A percentile compares a stretch with the other conserved stretches of the same genome.
Evolutionary conservation across 2,329 filamentous ascomycete species (phyloP).

Genomic region (Xylariaceae sp.): DNA sequence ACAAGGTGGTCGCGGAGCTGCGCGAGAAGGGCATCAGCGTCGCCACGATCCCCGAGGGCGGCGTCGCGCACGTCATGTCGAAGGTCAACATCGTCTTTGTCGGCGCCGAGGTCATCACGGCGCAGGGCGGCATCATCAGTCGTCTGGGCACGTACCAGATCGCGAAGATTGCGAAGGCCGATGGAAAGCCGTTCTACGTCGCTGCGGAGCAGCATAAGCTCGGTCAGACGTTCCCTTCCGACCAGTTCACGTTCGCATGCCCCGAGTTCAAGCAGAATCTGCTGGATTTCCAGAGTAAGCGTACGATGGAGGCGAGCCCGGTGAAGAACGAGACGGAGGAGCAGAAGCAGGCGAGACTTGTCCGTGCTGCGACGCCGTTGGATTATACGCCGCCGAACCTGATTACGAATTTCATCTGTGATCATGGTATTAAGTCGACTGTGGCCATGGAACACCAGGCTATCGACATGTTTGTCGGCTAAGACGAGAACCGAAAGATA

Average conservation of each 20-base stretch:
- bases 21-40: conserved; percentile 73
- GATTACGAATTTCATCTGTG: conserved; percentile 30
- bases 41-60: conserved; percentile 70
- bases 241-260: conserved; percentile 52
- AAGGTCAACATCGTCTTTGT: conserved; percentile 65
- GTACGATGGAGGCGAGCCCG: conserved; percentile 1
- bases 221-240: conserved; percentile 76
- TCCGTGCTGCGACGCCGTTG: conserved; percentile 13
- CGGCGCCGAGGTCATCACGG: conserved; percentile 79
- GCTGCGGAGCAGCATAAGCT: conserved; percentile 97
- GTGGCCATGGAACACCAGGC: conserved; percentile 30
- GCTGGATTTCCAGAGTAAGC: conserved; percentile 28
- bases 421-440: conserved; percentile 30
- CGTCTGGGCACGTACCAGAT: conserved; percentile 83
- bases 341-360: conserved; percentile 12
- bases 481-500: neutral
- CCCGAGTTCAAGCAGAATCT: conserved; percentile 33
- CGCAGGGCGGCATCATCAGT: conserved; percentile 89
- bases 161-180: conserved; percentile 68
- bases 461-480: conserved; percentile 32
- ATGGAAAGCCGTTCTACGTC: conserved; percentile 69
- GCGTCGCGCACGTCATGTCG: conserved; percentile 72
- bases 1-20: conserved; percentile 64
- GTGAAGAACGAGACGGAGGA: conserved; percentile 10
- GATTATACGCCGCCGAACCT: conserved; percentile 26